Evolutionary conservation across 306 rosid genomes (phyloP).

Genomic region (Ormosia emarginata): DNA sequence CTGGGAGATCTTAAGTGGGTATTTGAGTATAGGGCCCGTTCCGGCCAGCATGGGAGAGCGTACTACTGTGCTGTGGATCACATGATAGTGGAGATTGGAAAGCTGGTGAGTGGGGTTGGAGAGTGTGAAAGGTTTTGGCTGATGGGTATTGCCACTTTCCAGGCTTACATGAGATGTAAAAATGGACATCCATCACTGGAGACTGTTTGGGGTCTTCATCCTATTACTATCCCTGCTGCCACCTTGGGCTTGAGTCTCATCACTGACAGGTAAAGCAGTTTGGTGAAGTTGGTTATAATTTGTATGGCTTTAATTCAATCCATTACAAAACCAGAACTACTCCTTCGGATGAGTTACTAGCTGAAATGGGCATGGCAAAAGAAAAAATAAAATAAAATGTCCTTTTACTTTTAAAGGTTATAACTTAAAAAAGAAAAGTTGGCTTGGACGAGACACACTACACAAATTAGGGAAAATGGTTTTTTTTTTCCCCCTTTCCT

Average conservation of each 20-base stretch:
- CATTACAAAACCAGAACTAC: neutral
- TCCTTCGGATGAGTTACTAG: slow-evolving; percentile 12
- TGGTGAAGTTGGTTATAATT: slow-evolving; percentile 33
- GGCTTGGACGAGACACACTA: neutral
- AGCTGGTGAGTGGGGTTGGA: slow-evolving; percentile 49
- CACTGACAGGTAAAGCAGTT: slow-evolving; percentile 62
- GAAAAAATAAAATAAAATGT: neutral
- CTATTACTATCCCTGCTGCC: slow-evolving; percentile 72
- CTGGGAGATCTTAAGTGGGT: slow-evolving; percentile 87
- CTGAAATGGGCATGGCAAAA: neutral
- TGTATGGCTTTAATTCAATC: slow-evolving; percentile 19
- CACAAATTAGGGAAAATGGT: slow-evolving; percentile 15
- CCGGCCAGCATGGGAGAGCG: slow-evolving; percentile 36
- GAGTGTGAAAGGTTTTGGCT: slow-evolving; percentile 63
- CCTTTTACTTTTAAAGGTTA: slow-evolving; percentile 21
- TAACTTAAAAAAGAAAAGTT: neutral
- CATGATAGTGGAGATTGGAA: slow-evolving; percentile 79
- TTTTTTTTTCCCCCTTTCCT: neutral
- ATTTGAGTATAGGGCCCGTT: slow-evolving; percentile 42
- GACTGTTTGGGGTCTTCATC: slow-evolving; percentile 79
- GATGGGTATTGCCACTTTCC: slow-evolving; percentile 81
- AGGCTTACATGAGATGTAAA: slow-evolving; percentile 80
- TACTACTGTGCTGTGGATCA: slow-evolving; percentile 78
- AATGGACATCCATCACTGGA: slow-evolving; percentile 70
- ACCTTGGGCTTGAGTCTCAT: slow-evolving; percentile 77